Percentiles rank a stretch among this genome's conserved stretches.
These are phyloP conservation scores for Heritiera littoralis DNA, from an alignment of 345 rosid genomes.

Conservation along the genomic window DNA sequence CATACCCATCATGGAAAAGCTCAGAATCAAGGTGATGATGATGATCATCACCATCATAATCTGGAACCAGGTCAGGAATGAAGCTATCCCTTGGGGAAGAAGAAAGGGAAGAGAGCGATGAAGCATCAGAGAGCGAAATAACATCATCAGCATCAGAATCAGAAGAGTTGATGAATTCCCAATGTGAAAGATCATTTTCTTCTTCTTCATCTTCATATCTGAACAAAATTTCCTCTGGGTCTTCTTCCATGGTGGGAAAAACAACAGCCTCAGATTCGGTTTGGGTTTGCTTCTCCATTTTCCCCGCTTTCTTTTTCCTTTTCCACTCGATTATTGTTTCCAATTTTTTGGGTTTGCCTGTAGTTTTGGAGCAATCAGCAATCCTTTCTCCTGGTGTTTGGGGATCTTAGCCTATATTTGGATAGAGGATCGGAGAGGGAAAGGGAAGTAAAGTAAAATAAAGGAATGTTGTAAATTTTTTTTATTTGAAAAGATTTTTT, in stretches of 20 bases:
- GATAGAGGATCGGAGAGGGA: too few relatives aligned
- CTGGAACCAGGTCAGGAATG: neutral
- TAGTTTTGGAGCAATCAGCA: too few relatives aligned
- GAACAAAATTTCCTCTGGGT: constrained; percentile 19
- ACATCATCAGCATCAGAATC: constrained; percentile 35
- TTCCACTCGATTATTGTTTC: neutral
- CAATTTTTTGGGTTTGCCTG: neutral
- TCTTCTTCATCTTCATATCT: constrained; percentile 1
- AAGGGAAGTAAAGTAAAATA: too few relatives aligned
- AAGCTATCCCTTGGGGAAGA: neutral
- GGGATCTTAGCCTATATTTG: too few relatives aligned
- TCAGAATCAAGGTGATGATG: neutral
- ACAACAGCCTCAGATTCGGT: neutral
- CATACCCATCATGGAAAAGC: neutral
- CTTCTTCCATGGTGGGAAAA: constrained; percentile 10
- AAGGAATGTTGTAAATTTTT: too few relatives aligned
- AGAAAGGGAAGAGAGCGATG: constrained; percentile 26
- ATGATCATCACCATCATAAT: neutral
- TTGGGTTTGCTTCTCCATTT: constrained; percentile 16
- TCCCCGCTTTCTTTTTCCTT: neutral
- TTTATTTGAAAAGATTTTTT: too few relatives aligned
- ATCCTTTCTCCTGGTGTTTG: too few relatives aligned
- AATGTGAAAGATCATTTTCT: constrained; percentile 27
- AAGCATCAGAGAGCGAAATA: constrained; percentile 13
- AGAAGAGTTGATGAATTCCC: constrained; percentile 44